phyloP scores from a whole-genome alignment of 352 stramenopile species.

The Phytophthora nicotianae region DNA sequence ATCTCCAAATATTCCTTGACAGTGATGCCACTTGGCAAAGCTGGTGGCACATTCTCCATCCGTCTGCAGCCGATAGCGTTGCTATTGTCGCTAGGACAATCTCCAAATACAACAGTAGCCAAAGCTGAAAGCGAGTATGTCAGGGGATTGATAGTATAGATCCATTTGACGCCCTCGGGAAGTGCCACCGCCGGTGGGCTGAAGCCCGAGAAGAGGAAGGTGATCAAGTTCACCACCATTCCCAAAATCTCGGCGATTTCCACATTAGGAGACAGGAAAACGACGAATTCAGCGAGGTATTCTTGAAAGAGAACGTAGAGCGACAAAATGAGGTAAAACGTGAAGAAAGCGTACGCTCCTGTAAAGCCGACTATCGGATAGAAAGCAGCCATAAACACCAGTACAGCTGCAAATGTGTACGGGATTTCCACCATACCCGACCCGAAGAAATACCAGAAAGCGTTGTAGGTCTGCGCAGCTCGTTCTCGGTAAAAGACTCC shows the following conservation, averaged over 20 bases:
- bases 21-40: too few relatives aligned
- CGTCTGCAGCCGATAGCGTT: too few relatives aligned
- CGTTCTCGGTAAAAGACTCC: not conserved
- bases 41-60: too few relatives aligned
- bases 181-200: conserved; percentile 34
- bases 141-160: too few relatives aligned
- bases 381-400: not conserved
- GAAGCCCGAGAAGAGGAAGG: conserved; percentile 40
- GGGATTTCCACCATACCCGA: not conserved
- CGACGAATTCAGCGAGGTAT: conserved; percentile 35
- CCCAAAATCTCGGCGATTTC: conserved; percentile 29
- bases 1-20: too few relatives aligned
- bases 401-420: not conserved
- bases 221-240: conserved; percentile 35
- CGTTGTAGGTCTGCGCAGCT: not conserved
- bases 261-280: conserved; percentile 38
- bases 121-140: too few relatives aligned
- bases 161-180: too few relatives aligned
- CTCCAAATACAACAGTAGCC: too few relatives aligned
- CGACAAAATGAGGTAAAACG: conserved; percentile 21
- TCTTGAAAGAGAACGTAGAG: conserved; percentile 32
- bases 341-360: conserved; percentile 25
- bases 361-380: not conserved
- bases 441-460: not conserved
- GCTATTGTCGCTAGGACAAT: too few relatives aligned